phyloP scores from a whole-genome alignment of 441 rosid genomes.

The Theobroma grandiflorum region DNA sequence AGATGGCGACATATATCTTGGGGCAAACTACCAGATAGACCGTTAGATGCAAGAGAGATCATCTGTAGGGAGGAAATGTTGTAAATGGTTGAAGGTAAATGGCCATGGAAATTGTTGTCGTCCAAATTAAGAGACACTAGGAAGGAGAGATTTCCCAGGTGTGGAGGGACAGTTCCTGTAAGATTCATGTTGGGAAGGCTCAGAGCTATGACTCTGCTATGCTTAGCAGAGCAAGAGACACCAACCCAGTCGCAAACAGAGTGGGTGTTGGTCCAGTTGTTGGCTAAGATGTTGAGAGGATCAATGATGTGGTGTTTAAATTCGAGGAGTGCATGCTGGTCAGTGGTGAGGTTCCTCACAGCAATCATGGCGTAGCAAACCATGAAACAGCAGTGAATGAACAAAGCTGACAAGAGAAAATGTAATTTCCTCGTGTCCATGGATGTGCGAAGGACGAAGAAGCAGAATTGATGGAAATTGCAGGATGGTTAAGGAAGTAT shows the following conservation, averaged over 20 bases:
- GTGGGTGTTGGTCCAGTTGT: slow-evolving; percentile 25
- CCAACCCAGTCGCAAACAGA: slow-evolving; percentile 18
- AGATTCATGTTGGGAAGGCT: too few species aligned
- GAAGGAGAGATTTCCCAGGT: too few species aligned
- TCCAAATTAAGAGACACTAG: too few species aligned
- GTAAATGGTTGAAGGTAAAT: neutral
- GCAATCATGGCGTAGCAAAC: neutral
- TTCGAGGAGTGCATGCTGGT: slow-evolving; percentile 33
- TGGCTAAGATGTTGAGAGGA: slow-evolving; percentile 23
- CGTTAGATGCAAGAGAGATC: neutral
- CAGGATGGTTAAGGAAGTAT: too few species aligned
- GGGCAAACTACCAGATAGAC: slow-evolving; percentile 11
- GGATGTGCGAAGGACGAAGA: neutral
- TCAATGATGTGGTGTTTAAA: slow-evolving; percentile 25
- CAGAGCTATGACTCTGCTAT: too few species aligned
- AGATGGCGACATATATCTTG: neutral
- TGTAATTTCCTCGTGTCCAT: neutral
- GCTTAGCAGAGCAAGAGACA: too few species aligned
- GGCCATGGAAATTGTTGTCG: slow-evolving; percentile 31
- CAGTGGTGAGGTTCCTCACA: slow-evolving; percentile 15
- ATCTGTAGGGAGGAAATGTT: neutral
- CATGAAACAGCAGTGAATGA: neutral
- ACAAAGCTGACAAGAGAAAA: neutral
- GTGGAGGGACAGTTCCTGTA: too few species aligned
- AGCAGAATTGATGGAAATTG: too few species aligned